Percentiles rank a stretch among this genome's conserved stretches.
Conservation (phyloP, 306 rosid genomes). For the Gillenia trifoliata region DNA sequence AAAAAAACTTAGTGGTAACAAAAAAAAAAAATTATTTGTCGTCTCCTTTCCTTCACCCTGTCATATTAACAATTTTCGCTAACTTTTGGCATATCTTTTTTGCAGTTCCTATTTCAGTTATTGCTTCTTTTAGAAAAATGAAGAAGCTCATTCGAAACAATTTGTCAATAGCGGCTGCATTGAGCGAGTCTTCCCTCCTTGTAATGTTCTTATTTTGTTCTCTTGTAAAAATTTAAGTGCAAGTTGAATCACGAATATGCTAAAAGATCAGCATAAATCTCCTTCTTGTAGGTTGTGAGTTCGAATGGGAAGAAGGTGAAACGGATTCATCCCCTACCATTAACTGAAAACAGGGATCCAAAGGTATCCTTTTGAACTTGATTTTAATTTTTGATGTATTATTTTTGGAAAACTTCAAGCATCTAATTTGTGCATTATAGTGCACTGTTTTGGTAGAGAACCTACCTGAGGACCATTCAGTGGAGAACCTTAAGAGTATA, state of each 20-base stretch:
- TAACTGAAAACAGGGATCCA: conserved; percentile 51
- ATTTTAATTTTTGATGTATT: conserved; percentile 1
- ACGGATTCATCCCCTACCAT: conserved; percentile 61
- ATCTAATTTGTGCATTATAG: conserved; percentile 56
- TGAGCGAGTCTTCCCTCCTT: conserved; percentile 75
- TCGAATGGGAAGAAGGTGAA: conserved; percentile 77
- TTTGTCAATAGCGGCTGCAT: conserved; percentile 52
- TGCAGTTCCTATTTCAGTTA: conserved; percentile 72
- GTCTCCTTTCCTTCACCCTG: neutral
- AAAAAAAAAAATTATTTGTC: neutral
- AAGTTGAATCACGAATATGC: conserved; percentile 22
- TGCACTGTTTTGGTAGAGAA: conserved; percentile 91
- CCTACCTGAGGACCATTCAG: conserved; percentile 82
- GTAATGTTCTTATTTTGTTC: conserved; percentile 40
- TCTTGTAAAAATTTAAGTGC: conserved; percentile 12
- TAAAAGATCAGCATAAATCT: conserved; percentile 5
- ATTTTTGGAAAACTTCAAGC: conserved; percentile 8
- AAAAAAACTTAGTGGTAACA: neutral
- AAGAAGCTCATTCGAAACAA: conserved; percentile 63
- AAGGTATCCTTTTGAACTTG: conserved; percentile 53
- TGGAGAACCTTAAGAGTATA: conserved; percentile 62
- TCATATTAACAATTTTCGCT: neutral
- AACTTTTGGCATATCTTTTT: conserved; percentile 15
- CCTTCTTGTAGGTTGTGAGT: conserved; percentile 62
- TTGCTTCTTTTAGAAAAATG: conserved; percentile 83